Percentiles rank a stretch among this genome's conserved stretches.
Conservation (phyloP, 1,284 basidiomycete genomes). For the Irpex lacteus region DNA sequence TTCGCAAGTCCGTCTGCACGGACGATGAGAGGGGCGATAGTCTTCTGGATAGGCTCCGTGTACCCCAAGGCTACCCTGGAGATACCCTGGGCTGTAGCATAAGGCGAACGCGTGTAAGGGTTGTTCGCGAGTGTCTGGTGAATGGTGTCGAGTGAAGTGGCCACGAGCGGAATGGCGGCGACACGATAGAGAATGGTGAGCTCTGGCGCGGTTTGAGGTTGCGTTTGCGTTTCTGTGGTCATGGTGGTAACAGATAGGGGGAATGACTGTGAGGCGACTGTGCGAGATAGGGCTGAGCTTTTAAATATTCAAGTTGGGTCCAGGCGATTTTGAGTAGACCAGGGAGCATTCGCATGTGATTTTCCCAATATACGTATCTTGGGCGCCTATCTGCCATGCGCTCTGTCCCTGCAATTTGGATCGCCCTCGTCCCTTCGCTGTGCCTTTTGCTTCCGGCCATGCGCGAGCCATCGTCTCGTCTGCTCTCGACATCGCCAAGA, state of each 20-base stretch:
- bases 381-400: not conserved
- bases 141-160: constrained; percentile 56
- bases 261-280: constrained; percentile 4
- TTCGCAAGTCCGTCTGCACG: constrained; percentile 65
- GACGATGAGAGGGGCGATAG: constrained; percentile 60
- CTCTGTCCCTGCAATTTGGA: not conserved
- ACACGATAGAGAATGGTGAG: constrained; percentile 62
- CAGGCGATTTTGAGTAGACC: not conserved
- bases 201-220: constrained; percentile 41
- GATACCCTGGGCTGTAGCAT: constrained; percentile 58
- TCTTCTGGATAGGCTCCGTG: constrained; percentile 61
- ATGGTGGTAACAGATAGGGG: constrained; percentile 27
- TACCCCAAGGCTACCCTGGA: constrained; percentile 58
- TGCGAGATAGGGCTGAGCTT: constrained; percentile 2
- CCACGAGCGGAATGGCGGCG: constrained; percentile 66
- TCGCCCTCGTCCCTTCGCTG: not conserved
- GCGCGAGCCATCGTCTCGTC: not conserved
- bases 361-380: not conserved
- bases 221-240: constrained; percentile 36
- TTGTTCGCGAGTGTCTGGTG: constrained; percentile 58
- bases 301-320: not conserved
- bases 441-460: not conserved
- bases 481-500: not conserved
- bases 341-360: not conserved
- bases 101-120: constrained; percentile 58